Base-by-base conservation (phyloP, 495 filamentous ascomycete genomes). In the Penicillium chermesinum region DNA sequence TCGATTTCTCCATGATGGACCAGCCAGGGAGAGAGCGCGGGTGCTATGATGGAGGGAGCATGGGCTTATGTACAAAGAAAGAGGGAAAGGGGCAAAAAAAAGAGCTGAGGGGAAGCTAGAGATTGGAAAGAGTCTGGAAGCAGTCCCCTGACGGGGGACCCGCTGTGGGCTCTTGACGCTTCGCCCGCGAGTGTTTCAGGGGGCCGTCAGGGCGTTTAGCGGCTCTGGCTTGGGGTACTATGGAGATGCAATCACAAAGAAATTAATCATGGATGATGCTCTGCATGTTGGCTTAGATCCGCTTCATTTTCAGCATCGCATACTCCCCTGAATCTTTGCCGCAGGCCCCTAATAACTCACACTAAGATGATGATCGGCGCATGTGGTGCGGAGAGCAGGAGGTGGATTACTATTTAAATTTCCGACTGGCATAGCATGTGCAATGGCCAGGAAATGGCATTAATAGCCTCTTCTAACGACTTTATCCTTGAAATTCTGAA, bases 1-100 rank as follows among this genome's bases (percentile, higher is more conserved):
- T 37, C 12, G 53, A 62, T 42, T 58, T 62, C 64, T 63, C 67
- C 67, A 71, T 71, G 49, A 54, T 61, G 63, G 60, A 44, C 61
- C 59, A 64, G 58, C 55, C 53, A 59, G 44, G 49, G 57, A 49
- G 38, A 55, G 46, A 52, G 35, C 33, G 14, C 12, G 22, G 15
- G 44, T 44, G 5, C 25, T 47, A 58, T 57, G 48, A 46, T 33
- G 49, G 56, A 41, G 32, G 40, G 17, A 22, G 34, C 9, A 47
- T 34, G 52, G 35, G 46, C 54, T 57, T 55, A 46, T 39, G 39
- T 19, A 30, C 45, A 20, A 48, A 34, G 9, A 41, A 19, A 35
- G 10, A 21, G 14, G 34, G 14, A 50, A 39, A 39, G 35, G 16
- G 35, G 46, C 5, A 21, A 13, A 22, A 21, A 39, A 22, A 41